Base-by-base conservation (phyloP, 2,329 filamentous ascomycete species). In the Didymella pinodella region DNA sequence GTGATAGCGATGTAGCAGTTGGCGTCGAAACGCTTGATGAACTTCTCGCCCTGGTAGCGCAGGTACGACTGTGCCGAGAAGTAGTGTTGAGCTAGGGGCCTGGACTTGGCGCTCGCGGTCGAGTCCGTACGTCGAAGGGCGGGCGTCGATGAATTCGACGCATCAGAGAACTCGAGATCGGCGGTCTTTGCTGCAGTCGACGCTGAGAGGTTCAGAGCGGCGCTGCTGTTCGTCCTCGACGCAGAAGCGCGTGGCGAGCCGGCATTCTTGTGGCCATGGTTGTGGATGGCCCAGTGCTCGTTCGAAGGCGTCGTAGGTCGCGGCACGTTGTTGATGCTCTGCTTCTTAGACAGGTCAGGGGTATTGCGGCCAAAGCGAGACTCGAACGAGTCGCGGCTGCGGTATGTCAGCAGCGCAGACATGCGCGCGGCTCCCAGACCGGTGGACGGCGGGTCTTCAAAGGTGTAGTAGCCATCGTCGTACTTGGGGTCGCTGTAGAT, bases 1-100 rank as follows among this genome's bases (percentile, higher is more conserved):
- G 95, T 98, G 78, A 99, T 97, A 66, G 95, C 93, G 68, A 99
- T 98, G 81, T 99, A 99, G 81, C 95, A 99, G 77, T 99, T 99
- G 71, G 93, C 92, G 78, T 99, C 95, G 77, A 98, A 99, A 10
- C 95, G 90, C 77, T 91, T 93, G 69, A 98, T 95, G 70, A 99
- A 99, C 78, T 99, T 99, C 69, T 90, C 86, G 55, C 93, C 94
- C 79, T 99, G 95, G 78, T 99, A 99, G 20, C 95, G 90, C 43
- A 99, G 86, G 78, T 99, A 99, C 0, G 93, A 97, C 77, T 99
- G 95, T 0, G 95, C 95, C 0, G 95, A 98, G 79, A 98, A 99
- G 79, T 97, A 97, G n/a, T 92, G 95, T 2, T 82, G 73, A 62
- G 80, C 73, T 52, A 65, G 77, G 43, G 75, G 76, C 68, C 71